Evolutionary conservation across 805 yeast species (phyloP), one percentile per base, ranked within the genome.

Genomic region (Candida gorgasii): DNA sequence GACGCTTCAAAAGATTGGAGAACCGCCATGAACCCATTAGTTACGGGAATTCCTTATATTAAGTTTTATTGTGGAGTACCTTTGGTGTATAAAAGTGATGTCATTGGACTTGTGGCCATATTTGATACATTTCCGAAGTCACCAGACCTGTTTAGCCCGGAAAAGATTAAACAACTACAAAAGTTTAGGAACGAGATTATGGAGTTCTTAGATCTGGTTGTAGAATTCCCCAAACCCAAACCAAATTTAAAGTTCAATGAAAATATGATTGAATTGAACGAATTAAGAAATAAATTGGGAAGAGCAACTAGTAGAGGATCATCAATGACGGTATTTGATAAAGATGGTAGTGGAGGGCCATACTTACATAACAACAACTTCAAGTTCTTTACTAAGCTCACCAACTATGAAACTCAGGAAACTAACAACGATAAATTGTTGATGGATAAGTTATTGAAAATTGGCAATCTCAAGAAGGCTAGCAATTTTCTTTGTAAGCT

Each of bases 1-100:
- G 86, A 85, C 57, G 81, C 89, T 2, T 58, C 79, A 4, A 63
- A 64, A 26, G 95, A 86, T 55, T 86, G 95, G 93, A 68, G 95
- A 56, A 75, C 82, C 3, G 53, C 61, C 13, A 62, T 67, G 30
- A 82, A 79, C 52, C 92, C 92, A 0, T 65, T 84, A 36, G 86
- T 86, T 1, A 75, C 69, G 15, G 81, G 82, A 0, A 65, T 71
- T 0, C 89, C 92, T 0, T 62, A 63, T 44, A 76, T 85, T 39
- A 69, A 62, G 43, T 82, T 82, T 53, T 86, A 84, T 56, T 75
- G 80, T 26, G 87, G 86, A 0, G 86, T 80, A 4, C 87, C 88
- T 0, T 45, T 68, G 1, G 34, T 38, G 2, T 59, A 73, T 0
- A 54, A 66, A 8, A 74, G 72, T 3, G 65, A 67, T 11, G 66